phyloP scores from a whole-genome alignment of 805 yeast genomes.

The Suhomyces sp. region DNA sequence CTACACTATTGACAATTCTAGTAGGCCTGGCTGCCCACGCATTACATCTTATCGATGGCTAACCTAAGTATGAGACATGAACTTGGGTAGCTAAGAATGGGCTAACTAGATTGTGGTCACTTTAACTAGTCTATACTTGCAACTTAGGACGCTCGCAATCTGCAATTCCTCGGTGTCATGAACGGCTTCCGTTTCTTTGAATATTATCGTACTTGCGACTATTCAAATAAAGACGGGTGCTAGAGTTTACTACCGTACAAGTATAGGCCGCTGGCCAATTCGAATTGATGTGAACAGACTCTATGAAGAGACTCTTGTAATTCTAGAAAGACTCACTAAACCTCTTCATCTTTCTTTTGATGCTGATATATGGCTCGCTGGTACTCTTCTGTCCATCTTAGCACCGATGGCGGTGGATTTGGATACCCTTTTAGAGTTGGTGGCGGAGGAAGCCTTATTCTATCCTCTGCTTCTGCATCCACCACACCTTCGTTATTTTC shows the following conservation, averaged over 20 bases:
- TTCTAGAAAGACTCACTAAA: background rate
- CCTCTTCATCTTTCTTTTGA: slow-evolving; percentile 1
- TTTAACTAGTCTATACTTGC: background rate
- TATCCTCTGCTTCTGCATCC: slow-evolving; percentile 11
- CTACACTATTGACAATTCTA: too few relatives aligned
- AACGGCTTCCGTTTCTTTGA: background rate
- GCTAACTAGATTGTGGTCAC: background rate
- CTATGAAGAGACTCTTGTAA: background rate
- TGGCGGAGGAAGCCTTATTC: slow-evolving; percentile 28
- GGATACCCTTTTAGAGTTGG: slow-evolving; percentile 31
- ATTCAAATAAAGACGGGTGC: background rate
- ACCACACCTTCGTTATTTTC: slow-evolving; percentile 18
- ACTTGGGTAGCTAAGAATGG: too few relatives aligned
- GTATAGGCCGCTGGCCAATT: too few relatives aligned
- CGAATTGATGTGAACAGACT: background rate
- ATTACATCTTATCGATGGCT: background rate
- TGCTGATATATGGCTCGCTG: slow-evolving; percentile 16
- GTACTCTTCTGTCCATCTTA: slow-evolving; percentile 21
- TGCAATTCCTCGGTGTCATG: background rate
- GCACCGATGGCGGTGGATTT: slow-evolving; percentile 33
- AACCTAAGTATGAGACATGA: background rate
- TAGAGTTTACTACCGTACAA: background rate
- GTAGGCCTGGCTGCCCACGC: background rate
- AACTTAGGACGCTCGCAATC: background rate
- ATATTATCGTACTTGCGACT: background rate